These are phyloP conservation scores for Onygenales sp. DNA, from an alignment of 2,329 filamentous ascomycete species.

Conservation along the genomic window DNA sequence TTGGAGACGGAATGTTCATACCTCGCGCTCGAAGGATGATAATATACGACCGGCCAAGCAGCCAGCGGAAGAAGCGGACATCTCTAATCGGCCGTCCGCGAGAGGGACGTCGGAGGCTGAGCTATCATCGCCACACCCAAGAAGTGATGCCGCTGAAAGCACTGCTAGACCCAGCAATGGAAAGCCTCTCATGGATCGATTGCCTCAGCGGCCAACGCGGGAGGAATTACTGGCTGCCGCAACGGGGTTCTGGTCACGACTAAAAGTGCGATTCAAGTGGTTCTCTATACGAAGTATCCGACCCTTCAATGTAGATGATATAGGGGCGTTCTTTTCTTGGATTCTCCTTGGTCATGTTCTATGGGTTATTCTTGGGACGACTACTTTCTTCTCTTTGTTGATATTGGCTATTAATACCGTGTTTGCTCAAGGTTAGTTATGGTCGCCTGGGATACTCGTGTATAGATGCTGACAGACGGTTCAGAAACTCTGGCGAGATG, in stretches of 20 bases:
- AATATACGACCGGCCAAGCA: not conserved
- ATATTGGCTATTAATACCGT: constrained; percentile 93
- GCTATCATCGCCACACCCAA: not conserved
- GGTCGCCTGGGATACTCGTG: not conserved
- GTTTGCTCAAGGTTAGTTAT: constrained; percentile 68
- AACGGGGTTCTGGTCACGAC: constrained; percentile 81
- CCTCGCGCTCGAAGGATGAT: constrained; percentile 12
- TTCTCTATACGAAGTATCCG: constrained; percentile 87
- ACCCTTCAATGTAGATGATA: constrained; percentile 93
- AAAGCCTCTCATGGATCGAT: constrained; percentile 45
- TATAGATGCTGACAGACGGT: constrained; percentile 17
- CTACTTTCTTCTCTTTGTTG: constrained; percentile 87
- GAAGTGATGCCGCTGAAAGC: not conserved
- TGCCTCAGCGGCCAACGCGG: constrained; percentile 76
- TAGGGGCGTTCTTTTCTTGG: constrained; percentile 92
- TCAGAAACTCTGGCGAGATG: constrained; percentile 82
- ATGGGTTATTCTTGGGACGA: constrained; percentile 94
- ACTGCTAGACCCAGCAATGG: constrained; percentile 3
- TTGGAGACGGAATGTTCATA: constrained; percentile 25
- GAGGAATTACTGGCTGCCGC: constrained; percentile 87
- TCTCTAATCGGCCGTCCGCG: not conserved
- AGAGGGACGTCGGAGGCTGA: not conserved
- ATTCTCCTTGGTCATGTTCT: constrained; percentile 85
- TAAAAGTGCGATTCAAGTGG: constrained; percentile 95
- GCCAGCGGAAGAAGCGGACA: not conserved